Base-by-base conservation (phyloP, 192 early-diverging fungal genomes). In the Lunasporangiospora selenospora region DNA sequence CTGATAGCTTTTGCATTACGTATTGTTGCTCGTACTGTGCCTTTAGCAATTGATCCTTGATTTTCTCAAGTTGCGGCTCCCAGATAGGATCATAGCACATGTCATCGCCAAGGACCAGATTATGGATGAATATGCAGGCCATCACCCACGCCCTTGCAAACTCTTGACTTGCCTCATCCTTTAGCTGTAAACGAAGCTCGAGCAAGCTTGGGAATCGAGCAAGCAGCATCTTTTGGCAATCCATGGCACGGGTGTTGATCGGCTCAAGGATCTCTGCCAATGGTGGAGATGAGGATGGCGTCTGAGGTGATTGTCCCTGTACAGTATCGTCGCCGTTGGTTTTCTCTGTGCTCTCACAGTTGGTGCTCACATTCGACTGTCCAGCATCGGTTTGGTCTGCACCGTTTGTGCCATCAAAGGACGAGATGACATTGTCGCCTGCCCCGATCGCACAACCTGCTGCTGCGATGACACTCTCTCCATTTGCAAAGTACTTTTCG, bases 121-220 rank as follows among this genome's bases (percentile, higher is more conserved):
- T 70, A 32, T 61, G 66, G 16, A 70, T 32, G 23, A 57, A 61
- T 52, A 61, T 55, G n/a, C 66, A 70, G 27, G 66, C 66, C 34
- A 55, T 8, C 7, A 70, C 37, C 66, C 66, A 70, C 10, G 45
- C 50, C 18, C 19, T 23, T 12, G 46, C 58, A 44, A 48, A 46
- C 13, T 55, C 58, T 23, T 54, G 45, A 43, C 16, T 43, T 7
- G 27, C n/a, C 6, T 61, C 58, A 24, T 61, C 55, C 45, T 70
- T 70, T 9, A 70, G 9, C 13, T 70, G 66, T 16, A 70, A 37
- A 16, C 66, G 50, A 37, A 70, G n/a, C 13, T 49, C 66, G n/a
- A 70, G n/a, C 9, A 70, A 45, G 43, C 66, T 70, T 31, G 66
- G 66, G 24, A 70, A 70, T 32, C 66, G 50, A 6, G 66, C 66